These are phyloP conservation scores for Leccinum pellstonianum DNA, from an alignment of 768 basidiomycete species.

Conservation along the genomic window DNA sequence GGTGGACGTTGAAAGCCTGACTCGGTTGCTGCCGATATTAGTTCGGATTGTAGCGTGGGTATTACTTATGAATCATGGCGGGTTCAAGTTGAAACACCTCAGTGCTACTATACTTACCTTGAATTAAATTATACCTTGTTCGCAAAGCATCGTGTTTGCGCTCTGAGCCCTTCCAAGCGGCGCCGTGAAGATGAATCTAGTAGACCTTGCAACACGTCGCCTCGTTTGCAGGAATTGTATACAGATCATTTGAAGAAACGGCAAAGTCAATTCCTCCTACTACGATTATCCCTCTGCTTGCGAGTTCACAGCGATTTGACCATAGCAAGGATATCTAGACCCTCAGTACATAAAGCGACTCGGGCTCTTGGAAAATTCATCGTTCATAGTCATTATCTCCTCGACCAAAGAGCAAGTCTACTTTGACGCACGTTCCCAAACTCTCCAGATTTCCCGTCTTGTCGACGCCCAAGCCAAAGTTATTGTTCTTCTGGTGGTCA, in stretches of 20 bases:
- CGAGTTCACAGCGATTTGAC: constrained; percentile 68
- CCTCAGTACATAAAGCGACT: constrained; percentile 62
- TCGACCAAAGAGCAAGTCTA: constrained; percentile 82
- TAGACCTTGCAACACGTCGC: constrained; percentile 85
- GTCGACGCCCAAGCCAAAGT: constrained; percentile 84
- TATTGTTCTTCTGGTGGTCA: constrained; percentile 97
- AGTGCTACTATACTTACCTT: too few species aligned
- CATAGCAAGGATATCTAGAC: constrained; percentile 78
- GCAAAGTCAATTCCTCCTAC: constrained; percentile 43
- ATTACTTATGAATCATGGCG: too few species aligned
- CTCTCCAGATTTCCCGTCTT: constrained; percentile 84
- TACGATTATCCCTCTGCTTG: constrained; percentile 55
- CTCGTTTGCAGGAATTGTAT: constrained; percentile 73
- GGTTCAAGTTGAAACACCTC: too few species aligned
- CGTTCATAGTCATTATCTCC: constrained; percentile 76
- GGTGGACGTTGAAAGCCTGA: too few species aligned
- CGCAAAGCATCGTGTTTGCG: too few species aligned
- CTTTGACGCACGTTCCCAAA: constrained; percentile 73
- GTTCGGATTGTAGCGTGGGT: too few species aligned
- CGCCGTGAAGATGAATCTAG: constrained; percentile 74
- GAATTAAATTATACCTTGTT: too few species aligned
- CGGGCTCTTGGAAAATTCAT: constrained; percentile 72
- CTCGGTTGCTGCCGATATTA: too few species aligned
- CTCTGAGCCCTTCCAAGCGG: constrained; percentile 79
- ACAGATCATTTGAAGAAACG: constrained; percentile 56